Base-by-base conservation (phyloP, 257 asterid genomes). In the Avicennia marina region DNA sequence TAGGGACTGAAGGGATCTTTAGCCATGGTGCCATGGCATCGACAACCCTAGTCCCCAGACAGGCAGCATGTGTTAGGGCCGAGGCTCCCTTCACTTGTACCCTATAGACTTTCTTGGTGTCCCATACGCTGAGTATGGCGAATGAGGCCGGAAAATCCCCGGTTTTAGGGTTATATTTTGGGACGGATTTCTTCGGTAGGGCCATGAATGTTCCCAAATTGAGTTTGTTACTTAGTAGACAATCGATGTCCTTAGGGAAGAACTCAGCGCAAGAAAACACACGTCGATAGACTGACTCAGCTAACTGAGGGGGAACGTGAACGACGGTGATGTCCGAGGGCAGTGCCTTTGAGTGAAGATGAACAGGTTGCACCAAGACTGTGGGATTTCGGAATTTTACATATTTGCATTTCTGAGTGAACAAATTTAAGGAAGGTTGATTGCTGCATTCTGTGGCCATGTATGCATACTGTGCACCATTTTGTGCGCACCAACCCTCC, bases 121-220 rank as follows among this genome's bases (percentile, higher is more conserved):
- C 73, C 96, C 96, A 89, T 4, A 85, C 29, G 16, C 96, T 85
- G 50, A 85, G 78, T 12, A 89, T 59, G 1, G 96, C 95, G 42
- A 45, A 85, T n/a, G 74, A 69, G 20, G 68, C 1, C 2, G 95
- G 94, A 0, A 83, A 70, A 20, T 56, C 67, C 0, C 75, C 71
- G 9, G 34, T 53, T 50, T 65, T 59, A 3, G 77, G 73, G 69
- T 82, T 78, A 86, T 84, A 85, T 52, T 53, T 56, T 1, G 65
- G 18, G 36, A 72, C 61, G 5, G 60, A 40, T 17, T 69, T 67
- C 18, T 72, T 81, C 2, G 89, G 84, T 2, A 81, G 32, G 17
- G 96, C 95, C 78, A 89, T 74, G 76, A 78, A 89, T 36, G 96
- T 83, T 24, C 96, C 96, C 26, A 89, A 53, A 61, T 58, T 89